These are phyloP conservation scores for Phaeotremella fagi DNA, from an alignment of 768 basidiomycete genomes.

Conservation along the genomic window DNA sequence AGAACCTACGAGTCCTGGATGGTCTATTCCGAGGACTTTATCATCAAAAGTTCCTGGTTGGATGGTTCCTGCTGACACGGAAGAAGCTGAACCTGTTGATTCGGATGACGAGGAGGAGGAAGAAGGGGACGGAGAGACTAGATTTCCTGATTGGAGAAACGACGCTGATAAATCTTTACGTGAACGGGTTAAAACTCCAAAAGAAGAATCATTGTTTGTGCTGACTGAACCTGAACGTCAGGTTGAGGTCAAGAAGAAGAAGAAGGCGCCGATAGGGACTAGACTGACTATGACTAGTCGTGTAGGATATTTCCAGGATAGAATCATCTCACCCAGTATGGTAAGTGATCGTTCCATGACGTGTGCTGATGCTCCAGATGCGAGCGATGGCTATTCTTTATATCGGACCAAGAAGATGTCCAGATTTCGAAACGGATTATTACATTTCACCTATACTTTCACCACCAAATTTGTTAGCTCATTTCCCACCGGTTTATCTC, in stretches of 20 bases:
- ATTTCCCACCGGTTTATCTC: slow-evolving; percentile 89
- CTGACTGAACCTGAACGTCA: slow-evolving; percentile 13
- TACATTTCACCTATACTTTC: slow-evolving; percentile 92
- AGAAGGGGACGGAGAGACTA: too few species aligned
- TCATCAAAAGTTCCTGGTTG: background rate
- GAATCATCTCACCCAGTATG: slow-evolving; percentile 93
- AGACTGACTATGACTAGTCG: slow-evolving; percentile 91
- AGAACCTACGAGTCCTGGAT: slow-evolving; percentile 4
- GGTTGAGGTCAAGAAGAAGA: slow-evolving; percentile 45
- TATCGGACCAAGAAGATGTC: slow-evolving; percentile 87
- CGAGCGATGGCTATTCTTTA: slow-evolving; percentile 98
- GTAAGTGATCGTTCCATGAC: slow-evolving; percentile 53
- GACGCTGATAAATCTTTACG: slow-evolving; percentile 73
- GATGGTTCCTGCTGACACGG: slow-evolving; percentile 15
- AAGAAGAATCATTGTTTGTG: slow-evolving; percentile 41
- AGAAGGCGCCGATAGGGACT: slow-evolving; percentile 65
- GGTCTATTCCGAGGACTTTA: background rate
- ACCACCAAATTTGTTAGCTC: slow-evolving; percentile 73
- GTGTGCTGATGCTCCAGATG: slow-evolving; percentile 64
- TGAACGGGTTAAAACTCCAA: slow-evolving; percentile 56
- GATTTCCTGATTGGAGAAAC: slow-evolving; percentile 40
- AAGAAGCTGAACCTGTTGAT: slow-evolving; percentile 57
- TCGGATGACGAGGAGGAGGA: slow-evolving; percentile 57
- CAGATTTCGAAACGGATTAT: slow-evolving; percentile 92
- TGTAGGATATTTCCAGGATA: slow-evolving; percentile 86